Percentiles rank a stretch among this genome's conserved stretches.
These are phyloP conservation scores for Poa pratensis DNA, from an alignment of 176 grass and related monocot genomes.

Conservation along the genomic window DNA sequence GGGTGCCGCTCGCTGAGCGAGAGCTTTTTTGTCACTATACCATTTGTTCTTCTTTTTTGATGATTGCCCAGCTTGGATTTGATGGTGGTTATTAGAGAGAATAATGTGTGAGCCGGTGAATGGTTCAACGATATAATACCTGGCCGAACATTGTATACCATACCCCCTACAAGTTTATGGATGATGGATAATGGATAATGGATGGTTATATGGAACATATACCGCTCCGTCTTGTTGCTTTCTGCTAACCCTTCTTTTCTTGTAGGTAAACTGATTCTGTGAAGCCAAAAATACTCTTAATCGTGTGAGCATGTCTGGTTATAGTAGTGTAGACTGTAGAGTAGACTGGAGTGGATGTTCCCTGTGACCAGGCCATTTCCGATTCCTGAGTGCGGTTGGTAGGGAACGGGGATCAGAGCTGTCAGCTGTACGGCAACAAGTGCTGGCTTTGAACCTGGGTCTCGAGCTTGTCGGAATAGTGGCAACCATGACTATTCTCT, in stretches of 20 bases:
- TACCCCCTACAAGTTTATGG: neutral
- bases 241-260: neutral
- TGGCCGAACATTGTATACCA: conserved; percentile 29
- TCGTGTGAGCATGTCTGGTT: neutral
- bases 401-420: neutral
- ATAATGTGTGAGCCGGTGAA: conserved; percentile 49
- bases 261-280: neutral
- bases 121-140: conserved; percentile 48
- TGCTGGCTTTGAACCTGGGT: neutral
- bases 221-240: neutral
- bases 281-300: neutral
- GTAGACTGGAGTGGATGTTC: neutral
- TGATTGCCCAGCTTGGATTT: conserved; percentile 60
- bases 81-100: conserved; percentile 43
- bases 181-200: conserved; percentile 35
- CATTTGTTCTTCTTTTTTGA: conserved; percentile 26
- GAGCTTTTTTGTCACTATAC: conserved; percentile 45
- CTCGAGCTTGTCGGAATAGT: neutral
- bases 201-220: conserved; percentile 48
- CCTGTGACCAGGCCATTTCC: neutral
- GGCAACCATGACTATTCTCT: neutral
- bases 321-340: too few relatives aligned
- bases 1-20: conserved; percentile 33
- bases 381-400: neutral
- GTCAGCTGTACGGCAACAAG: neutral